These are phyloP conservation scores for Talaromyces pinophilus DNA, from an alignment of 2,329 filamentous ascomycete species.

Conservation along the genomic window DNA sequence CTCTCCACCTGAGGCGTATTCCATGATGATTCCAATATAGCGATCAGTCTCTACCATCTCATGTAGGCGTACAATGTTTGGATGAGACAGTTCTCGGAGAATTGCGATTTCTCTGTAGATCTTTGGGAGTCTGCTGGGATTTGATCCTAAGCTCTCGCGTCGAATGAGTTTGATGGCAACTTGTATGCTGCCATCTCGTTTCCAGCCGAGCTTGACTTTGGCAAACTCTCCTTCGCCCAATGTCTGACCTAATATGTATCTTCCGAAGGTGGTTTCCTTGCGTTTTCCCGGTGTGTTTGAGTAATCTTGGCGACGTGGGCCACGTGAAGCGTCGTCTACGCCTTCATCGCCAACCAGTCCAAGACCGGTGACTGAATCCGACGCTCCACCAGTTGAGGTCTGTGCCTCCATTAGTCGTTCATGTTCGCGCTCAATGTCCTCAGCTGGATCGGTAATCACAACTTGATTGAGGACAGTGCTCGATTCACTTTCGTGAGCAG, in stretches of 20 bases:
- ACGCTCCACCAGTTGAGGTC: slow-evolving; percentile 45
- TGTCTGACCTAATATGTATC: slow-evolving; percentile 93
- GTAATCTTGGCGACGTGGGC: slow-evolving; percentile 58
- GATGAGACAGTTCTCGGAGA: slow-evolving; percentile 80
- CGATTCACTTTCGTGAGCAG: slow-evolving; percentile 69
- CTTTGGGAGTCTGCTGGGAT: slow-evolving; percentile 87
- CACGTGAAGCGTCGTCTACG: slow-evolving; percentile 46
- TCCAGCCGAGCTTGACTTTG: slow-evolving; percentile 98
- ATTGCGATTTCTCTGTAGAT: slow-evolving; percentile 98
- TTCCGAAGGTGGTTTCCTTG: slow-evolving; percentile 87
- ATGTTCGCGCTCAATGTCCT: slow-evolving; percentile 70
- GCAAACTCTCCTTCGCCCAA: slow-evolving; percentile 98
- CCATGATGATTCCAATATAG: slow-evolving; percentile 96
- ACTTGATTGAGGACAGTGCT: slow-evolving; percentile 78
- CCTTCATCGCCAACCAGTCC: slow-evolving; percentile 54
- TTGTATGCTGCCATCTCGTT: slow-evolving; percentile 87
- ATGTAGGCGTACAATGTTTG: slow-evolving; percentile 94
- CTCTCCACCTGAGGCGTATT: slow-evolving; percentile 96
- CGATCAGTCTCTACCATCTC: slow-evolving; percentile 98
- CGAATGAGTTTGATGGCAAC: slow-evolving; percentile 98
- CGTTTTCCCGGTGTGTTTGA: slow-evolving; percentile 51
- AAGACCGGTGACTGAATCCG: slow-evolving; percentile 51
- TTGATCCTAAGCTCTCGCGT: slow-evolving; percentile 82
- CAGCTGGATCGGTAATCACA: slow-evolving; percentile 72
- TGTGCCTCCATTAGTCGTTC: slow-evolving; percentile 66